These are phyloP conservation scores for Hortaea werneckii DNA, from an alignment of 2,329 filamentous ascomycete species.

Conservation along the genomic window DNA sequence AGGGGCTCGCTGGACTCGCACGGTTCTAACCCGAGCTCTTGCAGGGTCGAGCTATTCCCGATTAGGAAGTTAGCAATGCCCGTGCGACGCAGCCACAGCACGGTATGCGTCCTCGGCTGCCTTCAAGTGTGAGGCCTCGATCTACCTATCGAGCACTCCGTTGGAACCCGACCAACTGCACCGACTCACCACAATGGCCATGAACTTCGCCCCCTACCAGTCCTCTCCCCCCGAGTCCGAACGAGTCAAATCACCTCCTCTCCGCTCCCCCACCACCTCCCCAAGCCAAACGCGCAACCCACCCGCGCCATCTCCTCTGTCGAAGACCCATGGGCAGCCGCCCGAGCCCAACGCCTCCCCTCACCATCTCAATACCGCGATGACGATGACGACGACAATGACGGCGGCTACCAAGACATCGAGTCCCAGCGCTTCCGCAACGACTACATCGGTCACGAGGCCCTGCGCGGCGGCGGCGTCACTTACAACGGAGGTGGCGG, in stretches of 20 bases:
- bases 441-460: conserved; percentile 20
- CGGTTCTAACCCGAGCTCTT: too few relatives aligned
- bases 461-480: conserved; percentile 15
- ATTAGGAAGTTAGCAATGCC: too few relatives aligned
- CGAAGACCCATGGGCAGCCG: conserved; percentile 30
- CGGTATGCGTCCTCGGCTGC: too few relatives aligned
- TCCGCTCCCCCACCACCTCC: conserved; percentile 48
- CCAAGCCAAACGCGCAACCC: conserved; percentile 24
- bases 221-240: conserved; percentile 77
- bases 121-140: too few relatives aligned
- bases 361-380: conserved; percentile 24
- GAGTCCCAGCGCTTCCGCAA: conserved; percentile 20
- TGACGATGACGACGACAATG: conserved; percentile 12
- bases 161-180: too few relatives aligned
- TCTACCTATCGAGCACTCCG: too few relatives aligned
- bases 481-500: conserved; percentile 34
- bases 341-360: conserved; percentile 32
- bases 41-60: too few relatives aligned
- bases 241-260: conserved; percentile 64
- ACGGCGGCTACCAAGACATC: conserved; percentile 18
- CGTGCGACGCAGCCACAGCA: too few relatives aligned
- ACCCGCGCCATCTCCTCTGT: conserved; percentile 20
- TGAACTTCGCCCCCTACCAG: conserved; percentile 97
- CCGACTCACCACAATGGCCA: conserved; percentile 25
- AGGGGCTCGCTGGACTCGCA: too few relatives aligned